Conservation (phyloP, 306 rosid species). For the Castanea mollissima region DNA sequence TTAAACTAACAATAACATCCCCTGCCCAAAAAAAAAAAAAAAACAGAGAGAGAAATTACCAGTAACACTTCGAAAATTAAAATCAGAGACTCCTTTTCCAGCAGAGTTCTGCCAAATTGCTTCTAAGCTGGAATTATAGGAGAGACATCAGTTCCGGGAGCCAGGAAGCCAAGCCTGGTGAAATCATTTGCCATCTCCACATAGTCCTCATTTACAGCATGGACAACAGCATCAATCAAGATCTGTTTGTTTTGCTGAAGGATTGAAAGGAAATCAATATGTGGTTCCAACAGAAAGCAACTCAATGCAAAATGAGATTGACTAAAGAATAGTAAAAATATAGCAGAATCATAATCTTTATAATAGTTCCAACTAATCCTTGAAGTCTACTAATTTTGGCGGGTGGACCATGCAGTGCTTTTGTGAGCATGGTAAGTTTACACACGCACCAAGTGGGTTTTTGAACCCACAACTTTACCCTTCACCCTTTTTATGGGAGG, state of each 20-base stretch:
- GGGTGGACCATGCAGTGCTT: neutral
- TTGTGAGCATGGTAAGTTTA: neutral
- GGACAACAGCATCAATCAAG: conserved; percentile 96
- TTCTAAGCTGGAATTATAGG: conserved; percentile 97
- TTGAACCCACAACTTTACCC: too few relatives aligned
- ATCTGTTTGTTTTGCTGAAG: conserved; percentile 94
- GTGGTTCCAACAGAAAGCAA: conserved; percentile 9
- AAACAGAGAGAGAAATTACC: conserved; percentile 44
- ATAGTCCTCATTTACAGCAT: conserved; percentile 98
- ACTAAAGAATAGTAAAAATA: neutral
- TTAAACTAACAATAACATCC: too few relatives aligned
- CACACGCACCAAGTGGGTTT: too few relatives aligned
- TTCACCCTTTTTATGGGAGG: too few relatives aligned
- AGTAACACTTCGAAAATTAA: conserved; percentile 88
- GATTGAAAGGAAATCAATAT: conserved; percentile 27
- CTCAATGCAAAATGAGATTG: neutral
- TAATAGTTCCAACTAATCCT: neutral
- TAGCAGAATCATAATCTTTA: neutral
- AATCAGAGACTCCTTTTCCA: conserved; percentile 97
- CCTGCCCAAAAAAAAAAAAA: neutral
- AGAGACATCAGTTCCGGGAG: conserved; percentile 94
- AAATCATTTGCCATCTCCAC: conserved; percentile 98
- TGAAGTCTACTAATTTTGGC: neutral
- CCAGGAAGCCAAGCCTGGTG: conserved; percentile 93
- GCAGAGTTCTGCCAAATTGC: conserved; percentile 99